Evolutionary conservation across 1,139 yeast species (phyloP).

Genomic region (Kodamaea fungicola): DNA sequence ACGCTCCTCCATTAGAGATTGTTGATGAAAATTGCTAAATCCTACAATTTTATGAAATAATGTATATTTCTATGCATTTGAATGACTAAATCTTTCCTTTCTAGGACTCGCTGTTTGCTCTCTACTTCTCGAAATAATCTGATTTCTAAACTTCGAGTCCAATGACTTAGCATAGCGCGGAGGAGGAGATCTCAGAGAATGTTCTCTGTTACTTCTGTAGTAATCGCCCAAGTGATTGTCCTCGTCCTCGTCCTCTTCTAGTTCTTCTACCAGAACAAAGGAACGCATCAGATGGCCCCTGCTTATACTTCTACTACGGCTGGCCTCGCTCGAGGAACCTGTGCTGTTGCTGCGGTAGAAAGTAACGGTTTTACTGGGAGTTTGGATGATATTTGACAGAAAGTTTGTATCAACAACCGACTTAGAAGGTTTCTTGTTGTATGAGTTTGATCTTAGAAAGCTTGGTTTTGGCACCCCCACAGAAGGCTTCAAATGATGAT

Average conservation of each 20-base stretch:
- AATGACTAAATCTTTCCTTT: too few species aligned
- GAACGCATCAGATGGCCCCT: constrained; percentile 29
- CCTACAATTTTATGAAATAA: too few species aligned
- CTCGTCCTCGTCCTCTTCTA: constrained; percentile 15
- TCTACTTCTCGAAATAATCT: background rate
- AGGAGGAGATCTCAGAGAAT: too few species aligned
- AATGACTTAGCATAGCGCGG: background rate
- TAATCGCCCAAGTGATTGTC: constrained; percentile 3
- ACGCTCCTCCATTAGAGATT: too few species aligned
- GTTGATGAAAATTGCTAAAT: too few species aligned
- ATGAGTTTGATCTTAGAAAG: constrained; percentile 33
- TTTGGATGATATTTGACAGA: constrained; percentile 46
- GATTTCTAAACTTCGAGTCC: constrained; percentile 2
- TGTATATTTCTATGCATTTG: too few species aligned
- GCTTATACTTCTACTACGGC: constrained; percentile 20
- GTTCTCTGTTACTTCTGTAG: background rate
- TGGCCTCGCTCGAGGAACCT: constrained; percentile 9
- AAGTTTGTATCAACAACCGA: constrained; percentile 20
- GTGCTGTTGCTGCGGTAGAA: constrained; percentile 37
- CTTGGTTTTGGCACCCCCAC: constrained; percentile 5
- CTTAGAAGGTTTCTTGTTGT: constrained; percentile 35
- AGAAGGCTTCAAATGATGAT: constrained; percentile 23
- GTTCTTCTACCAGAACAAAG: constrained; percentile 21
- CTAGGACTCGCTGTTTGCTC: background rate
- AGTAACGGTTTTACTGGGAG: constrained; percentile 54